phyloP scores from a whole-genome alignment of 345 rosid species.

The Eucalyptus albens region DNA sequence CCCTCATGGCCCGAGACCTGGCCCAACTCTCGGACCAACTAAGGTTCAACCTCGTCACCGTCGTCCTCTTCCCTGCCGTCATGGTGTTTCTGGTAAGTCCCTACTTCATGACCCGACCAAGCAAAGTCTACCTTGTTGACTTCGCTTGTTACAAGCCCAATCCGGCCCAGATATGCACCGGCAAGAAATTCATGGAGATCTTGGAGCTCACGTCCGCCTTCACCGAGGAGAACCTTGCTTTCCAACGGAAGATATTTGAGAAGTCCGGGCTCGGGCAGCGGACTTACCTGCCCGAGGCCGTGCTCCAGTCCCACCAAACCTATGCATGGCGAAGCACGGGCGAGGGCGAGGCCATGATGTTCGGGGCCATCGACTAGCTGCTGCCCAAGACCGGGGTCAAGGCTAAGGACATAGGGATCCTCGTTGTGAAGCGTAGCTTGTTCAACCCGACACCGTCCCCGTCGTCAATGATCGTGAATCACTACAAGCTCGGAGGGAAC shows the following conservation, averaged over 20 bases:
- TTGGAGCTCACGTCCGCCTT: not conserved
- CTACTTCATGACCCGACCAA: too few species aligned
- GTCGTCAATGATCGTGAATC: not conserved
- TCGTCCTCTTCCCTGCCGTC: too few species aligned
- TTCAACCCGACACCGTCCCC: conserved; percentile 6
- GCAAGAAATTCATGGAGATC: too few species aligned
- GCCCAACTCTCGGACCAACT: too few species aligned
- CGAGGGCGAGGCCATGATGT: conserved; percentile 6
- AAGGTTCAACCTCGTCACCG: too few species aligned
- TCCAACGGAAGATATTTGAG: conserved; percentile 3
- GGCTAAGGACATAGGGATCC: conserved; percentile 23
- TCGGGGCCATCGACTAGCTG: too few species aligned
- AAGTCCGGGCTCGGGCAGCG: conserved; percentile 19
- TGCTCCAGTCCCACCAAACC: not conserved
- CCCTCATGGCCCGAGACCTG: too few species aligned
- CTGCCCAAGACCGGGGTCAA: conserved; percentile 3
- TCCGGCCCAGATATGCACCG: too few species aligned
- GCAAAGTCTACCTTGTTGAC: too few species aligned
- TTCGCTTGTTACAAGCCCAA: too few species aligned
- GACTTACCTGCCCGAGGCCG: conserved; percentile 1
- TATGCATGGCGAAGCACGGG: conserved; percentile 13
- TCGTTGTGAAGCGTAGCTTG: conserved; percentile 19
- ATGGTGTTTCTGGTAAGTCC: too few species aligned
- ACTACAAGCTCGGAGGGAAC: not conserved
- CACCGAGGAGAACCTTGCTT: not conserved